phyloP scores from a whole-genome alignment of 768 basidiomycete species.

The Suillus americanus region DNA sequence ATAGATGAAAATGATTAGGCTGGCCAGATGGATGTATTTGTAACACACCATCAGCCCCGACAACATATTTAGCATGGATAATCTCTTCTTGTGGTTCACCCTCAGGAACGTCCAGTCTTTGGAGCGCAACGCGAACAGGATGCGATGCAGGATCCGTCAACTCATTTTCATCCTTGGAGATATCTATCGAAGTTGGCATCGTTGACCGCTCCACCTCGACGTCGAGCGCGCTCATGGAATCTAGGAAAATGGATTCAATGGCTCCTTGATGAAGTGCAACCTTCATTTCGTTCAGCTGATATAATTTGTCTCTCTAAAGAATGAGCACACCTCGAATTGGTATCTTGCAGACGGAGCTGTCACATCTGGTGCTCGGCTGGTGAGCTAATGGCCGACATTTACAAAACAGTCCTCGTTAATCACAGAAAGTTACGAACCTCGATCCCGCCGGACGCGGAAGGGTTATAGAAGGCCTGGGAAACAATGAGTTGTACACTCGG shows the following conservation, averaged over 20 bases:
- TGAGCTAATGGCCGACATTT: constrained; percentile 42
- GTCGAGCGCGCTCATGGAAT: constrained; percentile 31
- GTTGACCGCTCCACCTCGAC: constrained; percentile 34
- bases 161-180: constrained; percentile 26
- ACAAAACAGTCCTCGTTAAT: background rate
- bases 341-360: constrained; percentile 61
- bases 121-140: constrained; percentile 24
- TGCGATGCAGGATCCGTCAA: constrained; percentile 22
- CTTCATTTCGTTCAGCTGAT: constrained; percentile 16
- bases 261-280: constrained; percentile 34
- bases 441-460: constrained; percentile 57
- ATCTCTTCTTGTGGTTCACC: constrained; percentile 46
- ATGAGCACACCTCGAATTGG: constrained; percentile 58
- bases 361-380: constrained; percentile 60
- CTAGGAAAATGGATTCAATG: constrained; percentile 34
- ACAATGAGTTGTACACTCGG: background rate
- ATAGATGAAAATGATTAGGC: constrained; percentile 6
- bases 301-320: background rate
- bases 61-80: constrained; percentile 69
- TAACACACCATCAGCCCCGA: constrained; percentile 69
- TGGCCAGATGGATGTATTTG: background rate
- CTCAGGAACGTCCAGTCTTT: constrained; percentile 24
- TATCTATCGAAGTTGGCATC: constrained; percentile 25
- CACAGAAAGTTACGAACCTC: constrained; percentile 37
- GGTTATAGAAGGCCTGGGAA: constrained; percentile 72